Conservation (phyloP, 176 grass and related monocot species). For the Eragrostis curvula region DNA sequence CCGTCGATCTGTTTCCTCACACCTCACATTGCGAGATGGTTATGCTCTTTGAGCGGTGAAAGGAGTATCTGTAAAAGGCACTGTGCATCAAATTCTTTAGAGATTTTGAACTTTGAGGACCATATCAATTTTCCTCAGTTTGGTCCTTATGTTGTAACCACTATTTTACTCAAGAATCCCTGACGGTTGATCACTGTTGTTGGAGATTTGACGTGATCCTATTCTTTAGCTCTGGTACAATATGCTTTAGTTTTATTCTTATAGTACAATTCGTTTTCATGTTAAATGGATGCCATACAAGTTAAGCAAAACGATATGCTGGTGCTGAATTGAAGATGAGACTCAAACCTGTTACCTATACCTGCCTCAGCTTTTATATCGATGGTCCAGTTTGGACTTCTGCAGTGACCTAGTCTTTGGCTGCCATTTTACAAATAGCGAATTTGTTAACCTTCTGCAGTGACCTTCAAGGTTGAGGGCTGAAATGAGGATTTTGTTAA, state of each 20-base stretch:
- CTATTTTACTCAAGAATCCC: background rate
- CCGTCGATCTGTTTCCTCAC: constrained; percentile 94
- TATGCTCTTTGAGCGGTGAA: constrained; percentile 92
- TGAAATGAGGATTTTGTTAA: background rate
- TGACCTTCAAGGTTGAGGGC: no score
- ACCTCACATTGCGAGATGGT: constrained; percentile 91
- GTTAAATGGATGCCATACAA: background rate
- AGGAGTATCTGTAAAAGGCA: background rate
- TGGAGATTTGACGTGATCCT: background rate
- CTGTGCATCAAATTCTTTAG: background rate
- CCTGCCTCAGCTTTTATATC: background rate
- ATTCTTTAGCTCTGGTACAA: background rate
- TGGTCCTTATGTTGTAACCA: constrained; percentile 16
- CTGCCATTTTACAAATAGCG: no score
- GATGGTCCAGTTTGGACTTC: background rate
- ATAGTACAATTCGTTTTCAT: background rate
- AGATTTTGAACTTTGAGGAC: constrained; percentile 10
- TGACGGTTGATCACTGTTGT: background rate
- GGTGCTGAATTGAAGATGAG: background rate
- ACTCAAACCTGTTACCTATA: background rate
- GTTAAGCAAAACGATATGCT: background rate
- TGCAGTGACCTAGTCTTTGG: background rate
- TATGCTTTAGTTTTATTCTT: background rate
- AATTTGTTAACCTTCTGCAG: no score
- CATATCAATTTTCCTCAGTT: constrained; percentile 1